Conservation (phyloP, 192 early-diverging fungal genomes). For the Piromyces finnis region DNA sequence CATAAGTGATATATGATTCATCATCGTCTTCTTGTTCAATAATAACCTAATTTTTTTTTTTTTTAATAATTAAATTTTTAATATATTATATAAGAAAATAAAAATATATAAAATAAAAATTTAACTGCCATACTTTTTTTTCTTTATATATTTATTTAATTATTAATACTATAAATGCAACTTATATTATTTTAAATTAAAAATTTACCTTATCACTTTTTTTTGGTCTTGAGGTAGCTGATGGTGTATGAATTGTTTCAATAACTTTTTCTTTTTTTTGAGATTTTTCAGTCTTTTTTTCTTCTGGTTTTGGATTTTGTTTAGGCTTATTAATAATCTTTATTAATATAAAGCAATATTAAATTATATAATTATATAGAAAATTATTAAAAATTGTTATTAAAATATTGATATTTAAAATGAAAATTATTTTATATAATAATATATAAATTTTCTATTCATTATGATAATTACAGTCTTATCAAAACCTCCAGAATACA, state of each 20-base stretch:
- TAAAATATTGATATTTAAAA: too few relatives aligned
- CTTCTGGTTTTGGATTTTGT: constrained; percentile 11
- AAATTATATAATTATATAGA: too few relatives aligned
- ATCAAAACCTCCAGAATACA: constrained; percentile 42
- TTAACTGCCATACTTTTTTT: too few relatives aligned
- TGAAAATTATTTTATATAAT: too few relatives aligned
- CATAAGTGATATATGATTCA: constrained; percentile 13
- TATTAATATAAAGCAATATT: constrained; percentile 1
- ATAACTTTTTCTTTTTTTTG: constrained; percentile 9
- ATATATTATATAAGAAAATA: too few relatives aligned
- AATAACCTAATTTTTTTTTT: not conserved
- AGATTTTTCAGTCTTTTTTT: constrained; percentile 31
- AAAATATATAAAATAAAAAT: too few relatives aligned
- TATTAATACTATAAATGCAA: too few relatives aligned
- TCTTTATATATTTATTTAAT: too few relatives aligned
- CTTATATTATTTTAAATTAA: too few relatives aligned
- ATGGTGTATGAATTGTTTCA: constrained; percentile 21
- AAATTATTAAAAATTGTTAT: too few relatives aligned
- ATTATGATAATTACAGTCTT: constrained; percentile 27
- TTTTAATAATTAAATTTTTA: not conserved
- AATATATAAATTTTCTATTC: too few relatives aligned
- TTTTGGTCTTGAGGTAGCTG: not conserved
- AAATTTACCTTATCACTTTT: not conserved
- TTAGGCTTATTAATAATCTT: constrained; percentile 7
- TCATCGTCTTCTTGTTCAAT: constrained; percentile 11